Base-by-base conservation (phyloP, 1,284 basidiomycete species). In the Marasmius tenuissimus region DNA sequence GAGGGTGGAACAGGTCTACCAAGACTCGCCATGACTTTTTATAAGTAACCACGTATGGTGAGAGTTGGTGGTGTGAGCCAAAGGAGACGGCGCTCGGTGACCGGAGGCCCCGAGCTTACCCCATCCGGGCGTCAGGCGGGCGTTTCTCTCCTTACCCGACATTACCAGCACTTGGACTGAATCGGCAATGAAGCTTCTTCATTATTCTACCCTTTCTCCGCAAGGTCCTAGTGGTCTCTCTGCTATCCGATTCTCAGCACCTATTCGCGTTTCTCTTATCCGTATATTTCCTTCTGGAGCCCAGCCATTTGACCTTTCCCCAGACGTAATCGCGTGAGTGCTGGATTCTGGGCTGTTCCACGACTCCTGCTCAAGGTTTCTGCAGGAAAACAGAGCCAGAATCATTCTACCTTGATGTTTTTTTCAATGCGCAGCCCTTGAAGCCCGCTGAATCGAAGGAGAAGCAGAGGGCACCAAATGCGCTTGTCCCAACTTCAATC, bases 341-440 rank as follows among this genome's bases (percentile, higher is more conserved):
- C 57, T 42, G 54, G 58, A 35, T 54, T 56, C 49, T 56, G 47
- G 49, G 27, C 54, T 51, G n/a, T 39, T 20, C 1, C n/a, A 47
- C 39, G 35, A 59, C 47, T 63, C 51, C 35, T 62, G 70, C 55
- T 60, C 27, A 8, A 57, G 40, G 38, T 61, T 57, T 56, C 50
- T 38, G 1, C 68, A 92, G 91, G 59, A 75, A 78, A 63, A 93
- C 91, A 35, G 82, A 87, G 65, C 91, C 91, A 0, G 79, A 85
- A 8, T 80, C 87, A 0, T 92, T 93, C 74, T 86, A 85, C 68
- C 77, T 91, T 16, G 83, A 92, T 61, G 75, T 92, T 3, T 90
- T 85, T 70, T 87, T 93, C 75, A 92, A 92, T 73, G 87, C 62
- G 70, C 85, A 71, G 71, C 79, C 68, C 58, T 81, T 68, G 58